A percentile compares a stretch with the other conserved stretches of the same genome.
These are phyloP conservation scores for Venturia carpophila DNA, from an alignment of 2,329 filamentous ascomycete species.

Conservation along the genomic window DNA sequence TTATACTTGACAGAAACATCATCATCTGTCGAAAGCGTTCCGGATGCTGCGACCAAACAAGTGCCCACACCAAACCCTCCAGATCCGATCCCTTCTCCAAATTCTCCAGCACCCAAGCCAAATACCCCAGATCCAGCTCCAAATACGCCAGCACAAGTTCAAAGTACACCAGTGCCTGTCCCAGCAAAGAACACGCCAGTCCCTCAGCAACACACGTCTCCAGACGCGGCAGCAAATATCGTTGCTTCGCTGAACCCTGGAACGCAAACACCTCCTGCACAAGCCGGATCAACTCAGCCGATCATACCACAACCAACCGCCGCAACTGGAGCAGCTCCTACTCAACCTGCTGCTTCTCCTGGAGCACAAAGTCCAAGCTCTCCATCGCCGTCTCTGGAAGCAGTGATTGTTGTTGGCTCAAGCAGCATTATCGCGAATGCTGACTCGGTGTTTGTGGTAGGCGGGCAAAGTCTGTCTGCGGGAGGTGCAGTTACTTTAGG, in stretches of 20 bases:
- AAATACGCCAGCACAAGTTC: background rate
- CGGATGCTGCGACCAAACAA: background rate
- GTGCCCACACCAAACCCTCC: background rate
- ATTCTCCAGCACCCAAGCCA: background rate
- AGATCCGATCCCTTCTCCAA: background rate
- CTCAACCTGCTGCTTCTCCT: background rate
- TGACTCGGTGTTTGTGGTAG: slow-evolving; percentile 1
- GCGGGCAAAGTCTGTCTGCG: background rate
- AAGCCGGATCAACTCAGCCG: background rate
- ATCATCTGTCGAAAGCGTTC: background rate
- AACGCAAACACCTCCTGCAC: background rate
- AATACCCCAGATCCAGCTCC: background rate
- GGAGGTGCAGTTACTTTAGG: background rate
- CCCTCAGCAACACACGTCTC: background rate
- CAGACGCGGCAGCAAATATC: background rate
- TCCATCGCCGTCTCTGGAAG: background rate
- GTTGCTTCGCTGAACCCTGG: background rate
- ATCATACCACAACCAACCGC: background rate
- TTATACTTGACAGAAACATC: slow-evolving; percentile 9
- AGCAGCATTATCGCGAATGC: background rate
- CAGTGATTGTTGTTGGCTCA: background rate
- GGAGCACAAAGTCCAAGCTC: background rate
- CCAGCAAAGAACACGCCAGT: background rate
- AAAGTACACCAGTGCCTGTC: background rate
- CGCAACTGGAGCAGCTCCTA: background rate